A percentile compares a stretch with the other conserved stretches of the same genome.
Conservation (phyloP, 257 asterid species). For the Nicotiana knightiana region DNA sequence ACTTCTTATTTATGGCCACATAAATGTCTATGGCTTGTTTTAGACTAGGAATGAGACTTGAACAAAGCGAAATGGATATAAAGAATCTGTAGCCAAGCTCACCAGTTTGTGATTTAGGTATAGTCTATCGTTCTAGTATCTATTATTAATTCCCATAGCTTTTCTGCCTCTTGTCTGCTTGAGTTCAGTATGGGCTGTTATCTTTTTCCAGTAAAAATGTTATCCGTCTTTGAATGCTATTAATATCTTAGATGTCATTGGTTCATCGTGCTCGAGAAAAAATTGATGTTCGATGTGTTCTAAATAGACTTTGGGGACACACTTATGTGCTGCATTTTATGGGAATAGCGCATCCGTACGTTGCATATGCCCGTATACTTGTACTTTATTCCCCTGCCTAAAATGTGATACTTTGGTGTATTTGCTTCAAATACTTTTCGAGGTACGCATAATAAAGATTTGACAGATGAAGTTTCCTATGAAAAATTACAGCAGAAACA, state of each 20-base stretch:
- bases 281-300: not conserved
- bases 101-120: not conserved
- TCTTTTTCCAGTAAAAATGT: not conserved
- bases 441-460: slow-evolving; percentile 23
- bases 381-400: not conserved
- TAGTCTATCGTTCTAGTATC: not conserved
- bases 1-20: too few species aligned
- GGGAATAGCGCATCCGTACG: slow-evolving; percentile 1
- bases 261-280: not conserved
- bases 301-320: not conserved
- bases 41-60: not conserved
- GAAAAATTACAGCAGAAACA: slow-evolving; percentile 18
- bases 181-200: not conserved
- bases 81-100: not conserved
- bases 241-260: not conserved
- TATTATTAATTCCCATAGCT: not conserved
- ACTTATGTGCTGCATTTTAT: not conserved
- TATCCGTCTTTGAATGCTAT: not conserved
- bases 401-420: slow-evolving; percentile 11
- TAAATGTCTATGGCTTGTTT: too few species aligned
- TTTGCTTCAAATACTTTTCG: slow-evolving; percentile 13
- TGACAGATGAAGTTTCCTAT: slow-evolving; percentile 26
- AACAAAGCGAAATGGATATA: not conserved
- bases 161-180: not conserved
- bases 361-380: slow-evolving; percentile 10